Conservation (phyloP, 106 monocot genomes). For the Dendrobium catenatum region DNA sequence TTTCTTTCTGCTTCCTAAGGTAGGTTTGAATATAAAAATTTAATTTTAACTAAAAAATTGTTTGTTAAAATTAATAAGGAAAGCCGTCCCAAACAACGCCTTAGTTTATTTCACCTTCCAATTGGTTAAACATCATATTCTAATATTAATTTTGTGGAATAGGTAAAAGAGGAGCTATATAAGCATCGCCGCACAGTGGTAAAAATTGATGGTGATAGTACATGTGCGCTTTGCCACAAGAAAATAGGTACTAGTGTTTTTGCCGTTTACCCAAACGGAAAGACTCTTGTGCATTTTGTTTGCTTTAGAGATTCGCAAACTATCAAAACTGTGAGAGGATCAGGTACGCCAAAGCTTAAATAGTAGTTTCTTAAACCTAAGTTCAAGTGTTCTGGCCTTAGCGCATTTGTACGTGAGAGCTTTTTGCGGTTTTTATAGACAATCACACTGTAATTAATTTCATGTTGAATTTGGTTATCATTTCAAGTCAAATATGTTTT, state of each 20-base stretch:
- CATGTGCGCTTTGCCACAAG: conserved; percentile 86
- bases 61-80: no score
- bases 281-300: conserved; percentile 94
- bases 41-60: no score
- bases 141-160: conserved; percentile 1
- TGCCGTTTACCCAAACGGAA: conserved; percentile 94
- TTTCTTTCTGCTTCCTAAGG: no score
- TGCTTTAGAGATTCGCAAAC: conserved; percentile 87
- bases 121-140: neutral
- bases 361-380: conserved; percentile 5
- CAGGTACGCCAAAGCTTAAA: conserved; percentile 11
- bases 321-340: conserved; percentile 39
- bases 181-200: conserved; percentile 51
- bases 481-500: neutral
- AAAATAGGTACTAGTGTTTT: conserved; percentile 89
- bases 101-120: neutral
- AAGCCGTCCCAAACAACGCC: no score
- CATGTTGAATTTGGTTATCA: neutral
- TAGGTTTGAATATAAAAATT: no score
- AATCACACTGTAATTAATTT: neutral
- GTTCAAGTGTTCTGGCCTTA: conserved; percentile 1
- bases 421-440: neutral
- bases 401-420: neutral
- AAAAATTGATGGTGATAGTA: conserved; percentile 84
- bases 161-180: conserved; percentile 91